Evolutionary conservation across 225 moss, liverwort and hornwort genomes (phyloP).

Genomic region (Pleurozium schreberi): DNA sequence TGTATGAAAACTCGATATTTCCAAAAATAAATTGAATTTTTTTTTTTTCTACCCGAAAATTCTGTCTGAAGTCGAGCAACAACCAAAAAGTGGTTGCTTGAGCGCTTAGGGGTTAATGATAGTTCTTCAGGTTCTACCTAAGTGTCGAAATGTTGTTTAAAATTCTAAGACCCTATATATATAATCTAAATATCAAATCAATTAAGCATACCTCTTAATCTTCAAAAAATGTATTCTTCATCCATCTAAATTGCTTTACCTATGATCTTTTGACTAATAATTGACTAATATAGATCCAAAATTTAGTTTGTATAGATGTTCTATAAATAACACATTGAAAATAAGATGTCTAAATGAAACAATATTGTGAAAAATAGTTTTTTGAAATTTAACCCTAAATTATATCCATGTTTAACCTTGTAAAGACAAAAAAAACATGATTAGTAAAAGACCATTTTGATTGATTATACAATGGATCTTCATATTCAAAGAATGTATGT

Average conservation of each 20-base stretch:
- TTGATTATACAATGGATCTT: background rate
- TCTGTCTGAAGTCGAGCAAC: no score
- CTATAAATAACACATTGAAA: fast-evolving
- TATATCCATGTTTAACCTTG: no score
- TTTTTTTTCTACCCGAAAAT: no score
- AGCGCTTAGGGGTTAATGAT: no score
- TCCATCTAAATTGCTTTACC: background rate
- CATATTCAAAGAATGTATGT: background rate
- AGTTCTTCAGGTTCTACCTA: fast-evolving
- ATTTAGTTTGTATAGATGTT: background rate
- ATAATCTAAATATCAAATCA: background rate
- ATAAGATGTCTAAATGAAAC: background rate
- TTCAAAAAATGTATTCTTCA: background rate
- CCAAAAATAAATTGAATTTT: no score
- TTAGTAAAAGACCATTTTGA: background rate
- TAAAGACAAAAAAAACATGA: background rate
- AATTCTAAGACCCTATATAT: fast-evolving
- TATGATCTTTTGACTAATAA: background rate
- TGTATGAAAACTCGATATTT: no score
- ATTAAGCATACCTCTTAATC: background rate
- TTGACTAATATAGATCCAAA: background rate
- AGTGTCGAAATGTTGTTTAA: background rate
- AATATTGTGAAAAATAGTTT: background rate
- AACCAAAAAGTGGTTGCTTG: no score
- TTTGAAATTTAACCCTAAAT: background rate